Conservation (phyloP, 2,329 filamentous ascomycete genomes). For the Colletotrichum coccodes region DNA sequence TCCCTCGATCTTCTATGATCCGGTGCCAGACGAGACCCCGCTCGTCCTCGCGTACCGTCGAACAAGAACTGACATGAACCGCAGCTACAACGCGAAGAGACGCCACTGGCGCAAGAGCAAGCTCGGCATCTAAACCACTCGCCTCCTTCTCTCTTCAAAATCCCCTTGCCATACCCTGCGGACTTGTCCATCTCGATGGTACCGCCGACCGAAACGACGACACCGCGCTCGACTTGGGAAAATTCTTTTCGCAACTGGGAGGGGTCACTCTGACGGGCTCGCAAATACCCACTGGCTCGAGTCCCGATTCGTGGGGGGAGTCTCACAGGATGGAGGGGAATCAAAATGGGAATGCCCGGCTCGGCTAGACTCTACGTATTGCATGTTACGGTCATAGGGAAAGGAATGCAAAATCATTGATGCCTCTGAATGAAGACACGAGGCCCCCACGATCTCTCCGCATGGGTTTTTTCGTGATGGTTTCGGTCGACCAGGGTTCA, state of each 20-base stretch:
- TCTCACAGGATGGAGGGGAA: slow-evolving; percentile 29
- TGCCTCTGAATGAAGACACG: slow-evolving; percentile 32
- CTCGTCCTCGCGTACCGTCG: neutral
- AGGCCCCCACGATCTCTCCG: neutral
- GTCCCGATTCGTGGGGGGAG: slow-evolving; percentile 35
- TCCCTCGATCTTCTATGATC: neutral
- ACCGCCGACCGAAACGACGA: slow-evolving; percentile 29
- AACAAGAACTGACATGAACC: slow-evolving; percentile 2
- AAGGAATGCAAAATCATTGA: slow-evolving; percentile 49
- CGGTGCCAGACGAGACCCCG: neutral
- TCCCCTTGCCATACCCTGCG: slow-evolving; percentile 37
- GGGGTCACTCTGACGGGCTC: slow-evolving; percentile 24
- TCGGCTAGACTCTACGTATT: slow-evolving; percentile 42
- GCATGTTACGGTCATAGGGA: slow-evolving; percentile 61
- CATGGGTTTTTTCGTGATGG: neutral
- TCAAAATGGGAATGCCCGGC: slow-evolving; percentile 38
- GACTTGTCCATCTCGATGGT: slow-evolving; percentile 36
- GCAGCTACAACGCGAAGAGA: slow-evolving; percentile 99
- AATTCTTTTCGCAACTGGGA: slow-evolving; percentile 16
- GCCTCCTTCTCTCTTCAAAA: slow-evolving; percentile 47
- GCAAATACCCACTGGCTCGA: slow-evolving; percentile 27
- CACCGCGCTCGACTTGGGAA: slow-evolving; percentile 30
- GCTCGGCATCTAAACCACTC: slow-evolving; percentile 91
- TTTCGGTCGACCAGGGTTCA: too few relatives aligned
- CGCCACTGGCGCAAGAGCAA: slow-evolving; percentile 99